phyloP scores from a whole-genome alignment of 2,329 filamentous ascomycete genomes.

The Didymella segeticola region DNA sequence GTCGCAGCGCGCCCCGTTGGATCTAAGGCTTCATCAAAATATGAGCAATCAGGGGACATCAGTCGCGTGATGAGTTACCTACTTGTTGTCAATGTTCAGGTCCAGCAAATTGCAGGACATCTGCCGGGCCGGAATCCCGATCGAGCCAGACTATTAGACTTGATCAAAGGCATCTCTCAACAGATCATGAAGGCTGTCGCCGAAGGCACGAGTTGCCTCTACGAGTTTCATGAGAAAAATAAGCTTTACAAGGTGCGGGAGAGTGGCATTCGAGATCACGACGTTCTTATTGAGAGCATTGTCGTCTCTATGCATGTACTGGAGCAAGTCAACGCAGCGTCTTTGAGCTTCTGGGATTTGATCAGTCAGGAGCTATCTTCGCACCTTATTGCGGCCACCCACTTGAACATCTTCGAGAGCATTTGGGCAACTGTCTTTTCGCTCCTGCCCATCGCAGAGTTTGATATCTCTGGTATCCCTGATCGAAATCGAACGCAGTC shows the following conservation, averaged over 20 bases:
- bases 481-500: slow-evolving; percentile 50
- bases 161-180: slow-evolving; percentile 46
- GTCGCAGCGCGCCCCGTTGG: background rate
- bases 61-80: slow-evolving; percentile 37
- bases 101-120: slow-evolving; percentile 41
- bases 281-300: slow-evolving; percentile 54
- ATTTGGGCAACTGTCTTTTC: slow-evolving; percentile 58
- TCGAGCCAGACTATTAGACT: slow-evolving; percentile 27
- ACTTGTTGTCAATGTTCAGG: slow-evolving; percentile 40
- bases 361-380: slow-evolving; percentile 45
- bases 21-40: background rate
- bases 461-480: slow-evolving; percentile 59
- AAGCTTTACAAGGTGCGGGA: slow-evolving; percentile 52
- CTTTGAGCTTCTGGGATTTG: slow-evolving; percentile 53
- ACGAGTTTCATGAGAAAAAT: slow-evolving; percentile 55
- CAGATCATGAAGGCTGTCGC: slow-evolving; percentile 48
- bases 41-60: background rate
- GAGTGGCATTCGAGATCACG: slow-evolving; percentile 55
- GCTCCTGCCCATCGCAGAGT: slow-evolving; percentile 60
- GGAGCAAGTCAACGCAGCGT: slow-evolving; percentile 34
- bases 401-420: slow-evolving; percentile 46
- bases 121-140: slow-evolving; percentile 20
- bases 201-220: slow-evolving; percentile 47
- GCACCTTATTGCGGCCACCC: slow-evolving; percentile 22
- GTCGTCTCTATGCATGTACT: slow-evolving; percentile 57